phyloP scores from a whole-genome alignment of 2,329 filamentous ascomycete genomes.

The Cytospora mali region DNA sequence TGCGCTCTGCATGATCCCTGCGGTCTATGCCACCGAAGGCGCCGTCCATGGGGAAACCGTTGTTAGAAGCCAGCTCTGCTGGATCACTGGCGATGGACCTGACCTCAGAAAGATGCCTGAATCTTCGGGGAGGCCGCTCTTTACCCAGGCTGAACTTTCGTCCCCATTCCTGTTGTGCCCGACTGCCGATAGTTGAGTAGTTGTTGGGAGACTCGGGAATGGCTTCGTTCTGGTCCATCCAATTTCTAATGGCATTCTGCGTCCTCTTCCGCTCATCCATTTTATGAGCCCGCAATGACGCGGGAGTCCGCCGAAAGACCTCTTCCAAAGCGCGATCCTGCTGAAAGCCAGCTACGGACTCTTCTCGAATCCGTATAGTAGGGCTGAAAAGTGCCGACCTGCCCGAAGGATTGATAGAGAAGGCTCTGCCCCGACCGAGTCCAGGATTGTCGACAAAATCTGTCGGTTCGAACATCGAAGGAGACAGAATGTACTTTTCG shows the following conservation, averaged over 20 bases:
- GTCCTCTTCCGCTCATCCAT: slow-evolving; percentile 71
- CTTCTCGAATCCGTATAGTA: slow-evolving; percentile 72
- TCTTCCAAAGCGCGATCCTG: slow-evolving; percentile 91
- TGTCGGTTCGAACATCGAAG: slow-evolving; percentile 77
- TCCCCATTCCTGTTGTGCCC: slow-evolving; percentile 48
- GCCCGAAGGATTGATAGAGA: slow-evolving; percentile 60
- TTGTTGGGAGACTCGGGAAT: slow-evolving; percentile 49
- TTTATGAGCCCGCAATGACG: slow-evolving; percentile 60
- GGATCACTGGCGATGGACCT: slow-evolving; percentile 66
- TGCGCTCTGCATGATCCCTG: slow-evolving; percentile 33
- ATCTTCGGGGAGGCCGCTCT: slow-evolving; percentile 48
- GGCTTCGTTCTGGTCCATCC: slow-evolving; percentile 78
- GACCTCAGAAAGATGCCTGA: slow-evolving; percentile 56
- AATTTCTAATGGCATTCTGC: slow-evolving; percentile 80
- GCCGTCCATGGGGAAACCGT: slow-evolving; percentile 45
- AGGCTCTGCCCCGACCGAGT: slow-evolving; percentile 50
- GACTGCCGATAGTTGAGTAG: slow-evolving; percentile 53
- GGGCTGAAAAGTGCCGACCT: slow-evolving; percentile 73
- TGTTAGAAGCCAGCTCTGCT: slow-evolving; percentile 61
- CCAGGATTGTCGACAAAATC: slow-evolving; percentile 78
- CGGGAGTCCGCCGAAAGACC: slow-evolving; percentile 77
- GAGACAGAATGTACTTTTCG: slow-evolving; percentile 76
- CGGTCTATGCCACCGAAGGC: slow-evolving; percentile 20
- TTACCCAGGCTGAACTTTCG: slow-evolving; percentile 56
- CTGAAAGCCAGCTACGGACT: slow-evolving; percentile 84